Evolutionary conservation across 495 filamentous ascomycete genomes (phyloP).

Genomic region (Diplogelasinospora grovesii): DNA sequence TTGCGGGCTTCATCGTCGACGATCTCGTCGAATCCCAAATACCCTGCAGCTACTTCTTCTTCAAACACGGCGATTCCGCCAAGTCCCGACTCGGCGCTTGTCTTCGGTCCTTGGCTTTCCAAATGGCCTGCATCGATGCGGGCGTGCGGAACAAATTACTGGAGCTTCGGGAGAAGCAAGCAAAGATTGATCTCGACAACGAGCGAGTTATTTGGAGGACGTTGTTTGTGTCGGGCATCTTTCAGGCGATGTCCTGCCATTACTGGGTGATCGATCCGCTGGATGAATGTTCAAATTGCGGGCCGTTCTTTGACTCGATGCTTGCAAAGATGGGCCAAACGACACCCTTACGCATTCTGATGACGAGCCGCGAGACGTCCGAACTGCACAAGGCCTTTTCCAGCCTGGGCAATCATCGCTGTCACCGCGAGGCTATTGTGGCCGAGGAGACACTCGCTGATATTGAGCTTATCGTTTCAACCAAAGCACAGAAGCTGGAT

Average conservation of each 20-base stretch:
- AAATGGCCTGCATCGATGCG: conserved; percentile 11
- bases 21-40: conserved; percentile 1
- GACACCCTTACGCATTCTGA: conserved; percentile 21
- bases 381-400: too few species aligned
- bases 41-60: conserved; percentile 10
- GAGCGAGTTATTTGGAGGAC: conserved; percentile 11
- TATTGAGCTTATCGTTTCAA: too few species aligned
- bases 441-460: too few species aligned
- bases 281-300: conserved; percentile 13
- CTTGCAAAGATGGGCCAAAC: conserved; percentile 13
- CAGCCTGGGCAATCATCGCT: too few species aligned
- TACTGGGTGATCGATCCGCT: conserved; percentile 15
- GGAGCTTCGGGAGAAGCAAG: background rate
- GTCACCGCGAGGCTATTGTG: too few species aligned
- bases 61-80: conserved; percentile 6
- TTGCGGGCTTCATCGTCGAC: conserved; percentile 8
- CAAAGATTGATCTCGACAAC: conserved; percentile 1
- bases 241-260: background rate
- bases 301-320: conserved; percentile 18
- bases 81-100: conserved; percentile 2
- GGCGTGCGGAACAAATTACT: background rate
- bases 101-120: conserved; percentile 15
- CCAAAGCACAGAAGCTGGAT: too few species aligned
- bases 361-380: conserved; percentile 18
- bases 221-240: conserved; percentile 6